These are phyloP conservation scores for Syzygium syzygioides DNA, from an alignment of 441 rosid species.

Conservation along the genomic window DNA sequence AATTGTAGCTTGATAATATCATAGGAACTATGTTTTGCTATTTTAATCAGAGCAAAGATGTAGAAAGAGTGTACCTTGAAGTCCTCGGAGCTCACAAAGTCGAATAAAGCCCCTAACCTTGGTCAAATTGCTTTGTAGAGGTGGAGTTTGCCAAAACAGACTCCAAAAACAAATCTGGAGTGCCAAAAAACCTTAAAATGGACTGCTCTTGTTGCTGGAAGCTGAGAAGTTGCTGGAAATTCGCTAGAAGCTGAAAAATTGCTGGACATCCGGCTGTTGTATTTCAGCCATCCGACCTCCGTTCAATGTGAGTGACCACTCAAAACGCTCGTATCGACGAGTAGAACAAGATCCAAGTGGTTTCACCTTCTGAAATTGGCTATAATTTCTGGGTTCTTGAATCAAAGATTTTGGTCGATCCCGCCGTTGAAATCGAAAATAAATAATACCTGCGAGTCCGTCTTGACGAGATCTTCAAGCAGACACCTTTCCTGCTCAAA, in stretches of 20 bases:
- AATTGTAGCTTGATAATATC: too few relatives aligned
- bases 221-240: too few relatives aligned
- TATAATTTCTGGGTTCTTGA: neutral
- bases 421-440: neutral
- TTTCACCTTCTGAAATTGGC: neutral
- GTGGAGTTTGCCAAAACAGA: too few relatives aligned
- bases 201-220: fast-evolving
- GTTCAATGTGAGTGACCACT: neutral
- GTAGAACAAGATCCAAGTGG: neutral
- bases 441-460: neutral
- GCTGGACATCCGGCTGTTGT: fast-evolving
- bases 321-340: too few relatives aligned
- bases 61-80: neutral
- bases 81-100: neutral
- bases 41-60: too few relatives aligned
- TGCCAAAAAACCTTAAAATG: too few relatives aligned
- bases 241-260: fast-evolving
- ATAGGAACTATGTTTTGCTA: too few relatives aligned
- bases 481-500: neutral
- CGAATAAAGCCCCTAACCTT: neutral
- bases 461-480: neutral
- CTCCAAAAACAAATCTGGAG: fast-evolving
- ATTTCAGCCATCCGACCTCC: neutral
- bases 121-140: neutral
- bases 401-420: neutral